Conservation (phyloP, 768 basidiomycete genomes). For the Plicaturopsis crispa region DNA sequence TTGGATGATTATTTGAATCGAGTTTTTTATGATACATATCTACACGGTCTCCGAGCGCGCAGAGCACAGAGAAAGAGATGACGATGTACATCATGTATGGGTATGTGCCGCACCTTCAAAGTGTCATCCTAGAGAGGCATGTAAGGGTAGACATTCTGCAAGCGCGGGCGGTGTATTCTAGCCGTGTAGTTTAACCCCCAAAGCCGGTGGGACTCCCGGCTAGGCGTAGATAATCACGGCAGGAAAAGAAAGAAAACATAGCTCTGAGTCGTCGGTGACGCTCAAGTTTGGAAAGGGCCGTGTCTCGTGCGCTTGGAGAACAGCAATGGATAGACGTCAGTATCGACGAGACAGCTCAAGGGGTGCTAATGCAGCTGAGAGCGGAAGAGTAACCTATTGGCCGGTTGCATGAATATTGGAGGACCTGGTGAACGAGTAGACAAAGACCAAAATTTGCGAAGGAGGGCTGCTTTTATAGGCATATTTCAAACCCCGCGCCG, state of each 20-base stretch:
- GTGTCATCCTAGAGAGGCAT: conserved; percentile 29
- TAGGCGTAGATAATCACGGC: conserved; percentile 64
- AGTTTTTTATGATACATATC: no score
- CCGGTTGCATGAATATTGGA: neutral
- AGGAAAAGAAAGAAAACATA: conserved; percentile 1
- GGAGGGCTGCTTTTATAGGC: no score
- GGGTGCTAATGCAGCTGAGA: neutral
- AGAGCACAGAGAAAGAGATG: no score
- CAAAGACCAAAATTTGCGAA: no score
- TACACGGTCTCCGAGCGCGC: no score
- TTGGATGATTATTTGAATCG: no score
- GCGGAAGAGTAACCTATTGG: conserved; percentile 1
- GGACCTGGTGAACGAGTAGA: neutral
- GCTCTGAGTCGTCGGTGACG: neutral
- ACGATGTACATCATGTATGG: no score
- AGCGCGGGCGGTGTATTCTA: conserved; percentile 29
- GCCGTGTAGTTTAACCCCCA: conserved; percentile 68
- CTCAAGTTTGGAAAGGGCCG: neutral
- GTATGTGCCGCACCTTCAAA: conserved; percentile 39
- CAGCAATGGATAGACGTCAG: neutral
- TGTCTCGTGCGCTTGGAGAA: neutral
- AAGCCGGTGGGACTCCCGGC: conserved; percentile 34
- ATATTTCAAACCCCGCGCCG: neutral
- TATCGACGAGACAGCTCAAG: neutral
- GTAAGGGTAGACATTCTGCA: conserved; percentile 55